These are phyloP conservation scores for Leucogyrophana mollusca DNA, from an alignment of 768 basidiomycete genomes.

Conservation along the genomic window DNA sequence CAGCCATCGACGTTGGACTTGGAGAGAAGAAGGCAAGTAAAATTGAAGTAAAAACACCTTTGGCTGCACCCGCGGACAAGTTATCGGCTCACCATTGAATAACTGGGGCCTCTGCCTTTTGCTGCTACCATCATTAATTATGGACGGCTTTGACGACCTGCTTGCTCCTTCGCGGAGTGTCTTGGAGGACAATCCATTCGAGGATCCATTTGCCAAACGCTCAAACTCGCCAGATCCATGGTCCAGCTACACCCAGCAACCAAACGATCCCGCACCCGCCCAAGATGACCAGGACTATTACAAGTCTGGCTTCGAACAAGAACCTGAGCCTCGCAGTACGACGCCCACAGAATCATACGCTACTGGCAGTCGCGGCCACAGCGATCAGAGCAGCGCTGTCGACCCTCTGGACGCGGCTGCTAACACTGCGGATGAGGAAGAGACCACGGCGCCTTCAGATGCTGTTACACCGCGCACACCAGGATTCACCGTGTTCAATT, in stretches of 20 bases:
- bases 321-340: conserved; percentile 18
- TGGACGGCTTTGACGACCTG: conserved; percentile 82
- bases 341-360: conserved; percentile 34
- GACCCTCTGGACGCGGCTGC: conserved; percentile 44
- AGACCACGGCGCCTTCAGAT: conserved; percentile 13
- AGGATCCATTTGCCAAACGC: conserved; percentile 66
- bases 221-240: conserved; percentile 76
- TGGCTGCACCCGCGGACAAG: no score
- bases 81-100: no score
- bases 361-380: conserved; percentile 32
- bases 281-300: conserved; percentile 25
- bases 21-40: no score
- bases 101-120: no score
- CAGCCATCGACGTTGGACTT: no score
- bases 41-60: no score
- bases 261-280: conserved; percentile 15
- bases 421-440: conserved; percentile 28
- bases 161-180: conserved; percentile 57
- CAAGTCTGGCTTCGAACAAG: conserved; percentile 25
- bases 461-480: conserved; percentile 29
- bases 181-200: conserved; percentile 77
- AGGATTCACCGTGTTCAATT: conserved; percentile 47
- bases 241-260: conserved; percentile 53
- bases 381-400: conserved; percentile 23
- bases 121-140: conserved; percentile 23